These are phyloP conservation scores for Taiozyma sp. DNA, from an alignment of 1,139 yeast species.

Conservation along the genomic window DNA sequence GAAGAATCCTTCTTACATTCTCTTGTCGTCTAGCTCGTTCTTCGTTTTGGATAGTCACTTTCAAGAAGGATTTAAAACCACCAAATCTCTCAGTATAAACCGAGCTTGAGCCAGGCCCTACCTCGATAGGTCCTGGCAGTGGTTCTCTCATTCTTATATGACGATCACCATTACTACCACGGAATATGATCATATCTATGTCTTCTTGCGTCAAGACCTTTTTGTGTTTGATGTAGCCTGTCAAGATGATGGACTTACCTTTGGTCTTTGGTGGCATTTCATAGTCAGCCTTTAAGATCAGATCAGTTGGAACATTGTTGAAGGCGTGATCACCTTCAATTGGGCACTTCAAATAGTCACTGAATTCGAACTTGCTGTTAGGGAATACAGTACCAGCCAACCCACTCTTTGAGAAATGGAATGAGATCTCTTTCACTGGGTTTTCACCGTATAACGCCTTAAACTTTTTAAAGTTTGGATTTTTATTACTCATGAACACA, in stretches of 20 bases:
- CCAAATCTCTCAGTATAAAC: conserved; percentile 19
- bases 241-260: conserved; percentile 81
- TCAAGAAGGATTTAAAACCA: conserved; percentile 21
- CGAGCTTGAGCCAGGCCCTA: conserved; percentile 21
- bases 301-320: conserved; percentile 52
- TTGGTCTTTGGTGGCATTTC: conserved; percentile 50
- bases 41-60: conserved; percentile 11
- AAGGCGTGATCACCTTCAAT: conserved; percentile 42
- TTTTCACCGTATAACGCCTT: conserved; percentile 29
- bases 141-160: conserved; percentile 8
- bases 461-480: conserved; percentile 32
- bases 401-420: conserved; percentile 49
- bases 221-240: conserved; percentile 66
- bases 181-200: conserved; percentile 52
- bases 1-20: conserved; percentile 7
- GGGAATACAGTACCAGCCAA: conserved; percentile 61
- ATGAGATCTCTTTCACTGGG: conserved; percentile 29
- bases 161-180: conserved; percentile 14
- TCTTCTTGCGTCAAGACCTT: conserved; percentile 67
- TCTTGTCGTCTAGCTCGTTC: conserved; percentile 15
- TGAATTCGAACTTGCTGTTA: conserved; percentile 41
- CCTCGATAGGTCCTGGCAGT: conserved; percentile 15
- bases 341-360: conserved; percentile 53
- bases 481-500: conserved; percentile 52
- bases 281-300: conserved; percentile 55